Base-by-base conservation (phyloP, 2,329 filamentous ascomycete genomes). In the Colletotrichum lini region DNA sequence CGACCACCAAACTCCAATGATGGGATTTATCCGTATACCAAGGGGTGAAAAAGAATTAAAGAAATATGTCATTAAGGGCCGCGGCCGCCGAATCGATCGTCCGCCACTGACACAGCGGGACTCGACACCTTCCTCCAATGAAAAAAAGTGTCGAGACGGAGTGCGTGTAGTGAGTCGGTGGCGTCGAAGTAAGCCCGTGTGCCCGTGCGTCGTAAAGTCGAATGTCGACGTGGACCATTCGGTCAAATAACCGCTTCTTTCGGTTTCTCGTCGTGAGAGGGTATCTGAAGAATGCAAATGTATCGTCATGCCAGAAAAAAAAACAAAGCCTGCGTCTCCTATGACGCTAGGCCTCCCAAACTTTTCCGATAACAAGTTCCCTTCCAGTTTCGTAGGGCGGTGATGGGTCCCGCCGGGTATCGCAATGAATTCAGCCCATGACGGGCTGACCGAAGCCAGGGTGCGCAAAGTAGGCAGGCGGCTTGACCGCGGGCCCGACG, bases 371-470 rank as follows among this genome's bases (percentile, higher is more conserved):
- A 62, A 49, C 63, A 67, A 72, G 52, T 42, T 58, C 64, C 35
- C 72, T 72, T 60, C 54, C 45, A 63, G n/a, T 68, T 53, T 60
- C 38, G n/a, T 44, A n/a, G 64, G 42, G 45, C 47, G 63, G 42
- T n/a, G 15, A 30, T 54, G 18, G 30, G n/a, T 15, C 42, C 40
- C 30, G 44, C 54, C 26, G 26, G 30, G 38, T 15, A 26, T 59
- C 40, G 35, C 52, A 8, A 26, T n/a, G 23, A n/a, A 35, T 62
- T 82, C 77, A 88, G 64, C 88, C 88, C 78, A 89, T 85, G 18
- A 90, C 88, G 16, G 88, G 80, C 76, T 90, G 88, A 38, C 85
- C 83, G 67, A 88, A 90, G 52, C 78, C 80, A 64, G 87, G 84
- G 26, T 82, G 76, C 59, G 82, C 79, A 71, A 89, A 87, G 77